A percentile compares a stretch with the other conserved stretches of the same genome.
These are phyloP conservation scores for Aspergillus niger DNA, from an alignment of 2,329 filamentous ascomycete genomes.

Conservation along the genomic window DNA sequence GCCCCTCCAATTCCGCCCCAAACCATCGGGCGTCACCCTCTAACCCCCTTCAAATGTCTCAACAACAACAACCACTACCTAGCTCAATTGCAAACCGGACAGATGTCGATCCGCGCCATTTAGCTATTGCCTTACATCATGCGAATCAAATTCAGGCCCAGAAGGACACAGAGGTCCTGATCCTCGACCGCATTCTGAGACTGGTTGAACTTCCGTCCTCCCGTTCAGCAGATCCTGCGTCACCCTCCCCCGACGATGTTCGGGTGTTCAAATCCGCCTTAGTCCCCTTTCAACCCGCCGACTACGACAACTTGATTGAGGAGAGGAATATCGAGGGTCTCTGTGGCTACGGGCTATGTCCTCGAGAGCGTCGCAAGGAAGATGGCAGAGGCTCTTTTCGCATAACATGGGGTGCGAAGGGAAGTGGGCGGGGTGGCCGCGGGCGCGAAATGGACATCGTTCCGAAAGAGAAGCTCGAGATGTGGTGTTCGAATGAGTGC, in stretches of 20 bases:
- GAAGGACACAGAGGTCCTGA: constrained; percentile 73
- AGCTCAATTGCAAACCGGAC: constrained; percentile 36
- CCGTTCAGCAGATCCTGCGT: constrained; percentile 53
- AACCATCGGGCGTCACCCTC: constrained; percentile 23
- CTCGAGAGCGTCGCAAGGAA: constrained; percentile 61
- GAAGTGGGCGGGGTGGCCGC: constrained; percentile 45
- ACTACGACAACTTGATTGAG: constrained; percentile 85
- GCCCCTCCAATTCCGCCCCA: constrained; percentile 49
- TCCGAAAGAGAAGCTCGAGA: constrained; percentile 70
- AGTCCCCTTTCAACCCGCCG: constrained; percentile 75
- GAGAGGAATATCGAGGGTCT: constrained; percentile 82
- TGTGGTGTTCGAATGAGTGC: constrained; percentile 84
- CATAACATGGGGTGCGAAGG: constrained; percentile 60
- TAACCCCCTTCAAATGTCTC: constrained; percentile 24
- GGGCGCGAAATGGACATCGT: constrained; percentile 67
- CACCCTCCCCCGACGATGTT: constrained; percentile 62
- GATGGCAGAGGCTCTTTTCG: constrained; percentile 66
- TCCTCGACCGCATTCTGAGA: constrained; percentile 70
- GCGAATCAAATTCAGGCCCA: constrained; percentile 79
- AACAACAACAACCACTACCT: constrained; percentile 20
- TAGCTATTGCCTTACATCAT: constrained; percentile 75
- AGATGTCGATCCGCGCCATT: constrained; percentile 47
- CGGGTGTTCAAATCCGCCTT: constrained; percentile 67
- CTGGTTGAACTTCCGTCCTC: constrained; percentile 66
- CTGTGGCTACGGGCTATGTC: constrained; percentile 84